Conservation (phyloP, 495 filamentous ascomycete species). For the Annulohypoxylon stygium region DNA sequence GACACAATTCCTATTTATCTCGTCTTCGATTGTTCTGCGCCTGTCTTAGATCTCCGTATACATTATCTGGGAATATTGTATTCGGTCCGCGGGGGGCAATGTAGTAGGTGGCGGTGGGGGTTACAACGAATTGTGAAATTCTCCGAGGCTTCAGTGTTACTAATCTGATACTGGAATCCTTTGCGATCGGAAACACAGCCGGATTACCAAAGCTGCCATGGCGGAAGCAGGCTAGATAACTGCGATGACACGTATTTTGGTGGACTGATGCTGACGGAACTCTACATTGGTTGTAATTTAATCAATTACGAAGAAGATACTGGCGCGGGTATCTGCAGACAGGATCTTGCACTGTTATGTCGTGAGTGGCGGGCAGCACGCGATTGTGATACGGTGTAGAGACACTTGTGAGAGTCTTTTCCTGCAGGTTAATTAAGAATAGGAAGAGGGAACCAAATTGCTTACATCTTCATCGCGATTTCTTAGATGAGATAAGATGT, state of each 20-base stretch:
- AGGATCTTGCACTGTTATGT: slow-evolving; percentile 28
- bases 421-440: slow-evolving; percentile 9
- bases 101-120: slow-evolving; percentile 9
- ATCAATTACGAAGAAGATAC: background rate
- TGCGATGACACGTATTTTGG: slow-evolving; percentile 4
- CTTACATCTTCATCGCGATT: background rate
- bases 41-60: background rate
- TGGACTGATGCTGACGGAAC: slow-evolving; percentile 32
- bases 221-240: slow-evolving; percentile 6
- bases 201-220: slow-evolving; percentile 18
- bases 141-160: slow-evolving; percentile 19
- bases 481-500: slow-evolving; percentile 8
- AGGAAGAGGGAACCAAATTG: slow-evolving; percentile 7
- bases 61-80: background rate
- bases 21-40: background rate
- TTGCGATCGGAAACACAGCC: slow-evolving; percentile 29
- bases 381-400: slow-evolving; percentile 2
- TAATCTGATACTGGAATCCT: slow-evolving; percentile 32
- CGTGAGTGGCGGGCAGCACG: slow-evolving; percentile 1
- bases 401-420: background rate
- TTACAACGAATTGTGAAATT: slow-evolving; percentile 29
- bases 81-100: background rate
- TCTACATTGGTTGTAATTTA: background rate
- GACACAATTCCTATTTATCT: background rate
- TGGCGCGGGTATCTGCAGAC: slow-evolving; percentile 3